phyloP scores from a whole-genome alignment of 176 grass and related monocot genomes.

The Lolium perenne region DNA sequence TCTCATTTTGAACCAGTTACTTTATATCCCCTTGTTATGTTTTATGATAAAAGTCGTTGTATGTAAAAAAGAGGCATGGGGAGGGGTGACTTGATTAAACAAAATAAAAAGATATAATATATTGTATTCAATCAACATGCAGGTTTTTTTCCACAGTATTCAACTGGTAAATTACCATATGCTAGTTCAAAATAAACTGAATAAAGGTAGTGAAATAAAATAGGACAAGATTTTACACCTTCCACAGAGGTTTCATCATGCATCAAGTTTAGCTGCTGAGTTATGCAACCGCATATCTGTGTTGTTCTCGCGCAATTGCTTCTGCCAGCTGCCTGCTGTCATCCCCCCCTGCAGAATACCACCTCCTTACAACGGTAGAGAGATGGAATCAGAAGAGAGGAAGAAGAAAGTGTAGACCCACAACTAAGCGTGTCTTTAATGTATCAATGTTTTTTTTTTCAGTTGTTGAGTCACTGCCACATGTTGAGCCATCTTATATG shows the following conservation, averaged over 20 bases:
- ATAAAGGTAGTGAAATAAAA: conserved; percentile 3
- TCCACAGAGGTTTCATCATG: neutral
- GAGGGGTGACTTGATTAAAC: neutral
- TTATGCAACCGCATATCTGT: neutral
- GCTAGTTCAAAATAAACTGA: neutral
- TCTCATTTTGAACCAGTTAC: neutral
- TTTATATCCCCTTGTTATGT: neutral
- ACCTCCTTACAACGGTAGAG: neutral
- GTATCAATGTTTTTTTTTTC: too few relatives aligned
- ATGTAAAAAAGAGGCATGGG: neutral
- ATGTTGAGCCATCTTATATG: neutral
- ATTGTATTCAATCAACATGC: neutral
- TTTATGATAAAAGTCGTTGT: neutral
- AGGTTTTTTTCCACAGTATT: neutral
- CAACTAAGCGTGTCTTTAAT: neutral
- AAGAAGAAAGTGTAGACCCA: neutral
- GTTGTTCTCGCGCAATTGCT: neutral
- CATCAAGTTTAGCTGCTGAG: neutral
- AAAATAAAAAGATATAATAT: neutral
- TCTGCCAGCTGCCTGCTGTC: neutral
- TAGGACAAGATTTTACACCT: neutral
- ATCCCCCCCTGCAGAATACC: neutral
- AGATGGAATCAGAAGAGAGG: neutral
- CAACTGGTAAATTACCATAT: neutral
- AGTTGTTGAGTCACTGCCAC: neutral